These are phyloP conservation scores for Cicer yamashitae DNA, from an alignment of 306 rosid genomes.

Conservation along the genomic window DNA sequence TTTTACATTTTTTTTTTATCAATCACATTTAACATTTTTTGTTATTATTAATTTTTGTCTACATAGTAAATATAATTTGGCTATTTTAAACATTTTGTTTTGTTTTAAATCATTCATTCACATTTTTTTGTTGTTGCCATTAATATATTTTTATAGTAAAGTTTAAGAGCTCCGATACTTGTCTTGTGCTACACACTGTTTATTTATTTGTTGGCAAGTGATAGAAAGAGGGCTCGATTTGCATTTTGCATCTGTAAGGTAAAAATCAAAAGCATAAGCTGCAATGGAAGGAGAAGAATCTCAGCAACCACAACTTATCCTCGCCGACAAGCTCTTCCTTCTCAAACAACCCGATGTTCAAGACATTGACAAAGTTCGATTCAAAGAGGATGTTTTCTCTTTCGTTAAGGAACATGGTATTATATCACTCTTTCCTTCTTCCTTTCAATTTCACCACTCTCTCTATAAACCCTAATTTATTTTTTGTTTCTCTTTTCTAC, in stretches of 20 bases:
- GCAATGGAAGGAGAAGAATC: conserved; percentile 81
- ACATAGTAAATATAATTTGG: too few species aligned
- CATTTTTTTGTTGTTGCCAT: too few species aligned
- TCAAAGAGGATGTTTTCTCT: conserved; percentile 76
- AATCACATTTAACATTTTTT: too few species aligned
- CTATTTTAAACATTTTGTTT: too few species aligned
- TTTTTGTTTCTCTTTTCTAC: neutral
- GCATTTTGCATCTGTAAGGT: conserved; percentile 30
- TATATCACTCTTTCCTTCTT: neutral
- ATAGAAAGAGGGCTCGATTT: neutral
- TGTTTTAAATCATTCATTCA: too few species aligned
- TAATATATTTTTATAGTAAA: too few species aligned
- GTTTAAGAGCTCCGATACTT: neutral
- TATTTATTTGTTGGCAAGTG: neutral
- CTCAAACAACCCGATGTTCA: conserved; percentile 77
- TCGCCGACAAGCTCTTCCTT: conserved; percentile 90
- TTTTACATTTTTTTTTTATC: too few species aligned
- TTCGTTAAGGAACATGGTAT: conserved; percentile 78
- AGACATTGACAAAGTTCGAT: conserved; percentile 89
- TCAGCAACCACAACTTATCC: conserved; percentile 81
- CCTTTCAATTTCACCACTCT: neutral
- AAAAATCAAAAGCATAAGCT: conserved; percentile 12
- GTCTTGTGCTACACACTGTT: neutral
- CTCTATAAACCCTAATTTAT: neutral
- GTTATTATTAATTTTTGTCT: too few species aligned